phyloP scores from a whole-genome alignment of 306 rosid species.

The Senna siamea region DNA sequence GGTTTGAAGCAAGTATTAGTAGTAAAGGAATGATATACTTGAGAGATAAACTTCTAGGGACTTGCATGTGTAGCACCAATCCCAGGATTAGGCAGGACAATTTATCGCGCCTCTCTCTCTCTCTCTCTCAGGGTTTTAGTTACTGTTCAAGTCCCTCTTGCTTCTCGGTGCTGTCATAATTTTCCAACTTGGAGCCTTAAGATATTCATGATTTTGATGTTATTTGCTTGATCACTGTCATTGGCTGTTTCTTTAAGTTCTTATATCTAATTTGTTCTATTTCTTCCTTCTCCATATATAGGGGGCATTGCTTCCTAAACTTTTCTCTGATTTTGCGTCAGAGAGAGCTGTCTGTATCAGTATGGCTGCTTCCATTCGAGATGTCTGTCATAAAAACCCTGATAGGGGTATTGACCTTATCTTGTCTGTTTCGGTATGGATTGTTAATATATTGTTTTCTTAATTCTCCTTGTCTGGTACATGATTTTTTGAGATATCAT shows the following conservation, averaged over 20 bases:
- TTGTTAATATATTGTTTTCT: slow-evolving; percentile 22
- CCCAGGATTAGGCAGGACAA: slow-evolving; percentile 11
- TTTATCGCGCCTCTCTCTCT: too few species aligned
- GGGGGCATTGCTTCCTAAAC: slow-evolving; percentile 75
- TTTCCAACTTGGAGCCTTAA: slow-evolving; percentile 19
- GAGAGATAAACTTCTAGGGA: too few species aligned
- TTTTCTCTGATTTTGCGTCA: slow-evolving; percentile 61
- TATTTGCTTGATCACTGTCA: slow-evolving; percentile 13
- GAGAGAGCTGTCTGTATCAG: slow-evolving; percentile 79
- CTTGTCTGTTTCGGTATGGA: slow-evolving; percentile 89
- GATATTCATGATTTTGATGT: slow-evolving; percentile 21
- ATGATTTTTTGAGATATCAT: slow-evolving; percentile 39
- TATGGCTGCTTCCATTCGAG: slow-evolving; percentile 86
- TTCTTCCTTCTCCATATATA: slow-evolving; percentile 45
- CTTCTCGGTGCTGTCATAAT: neutral
- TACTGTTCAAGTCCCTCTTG: neutral
- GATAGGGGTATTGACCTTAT: slow-evolving; percentile 97
- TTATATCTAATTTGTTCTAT: slow-evolving; percentile 26
- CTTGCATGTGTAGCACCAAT: too few species aligned
- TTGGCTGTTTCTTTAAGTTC: slow-evolving; percentile 27
- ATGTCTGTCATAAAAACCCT: slow-evolving; percentile 86
- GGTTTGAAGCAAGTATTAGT: too few species aligned
- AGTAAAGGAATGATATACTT: too few species aligned
- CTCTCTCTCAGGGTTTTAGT: neutral
- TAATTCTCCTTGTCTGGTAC: slow-evolving; percentile 37